A percentile compares a stretch with the other conserved stretches of the same genome.
These are phyloP conservation scores for Colletotrichum graminicola DNA, from an alignment of 2,329 filamentous ascomycete species.

Conservation along the genomic window DNA sequence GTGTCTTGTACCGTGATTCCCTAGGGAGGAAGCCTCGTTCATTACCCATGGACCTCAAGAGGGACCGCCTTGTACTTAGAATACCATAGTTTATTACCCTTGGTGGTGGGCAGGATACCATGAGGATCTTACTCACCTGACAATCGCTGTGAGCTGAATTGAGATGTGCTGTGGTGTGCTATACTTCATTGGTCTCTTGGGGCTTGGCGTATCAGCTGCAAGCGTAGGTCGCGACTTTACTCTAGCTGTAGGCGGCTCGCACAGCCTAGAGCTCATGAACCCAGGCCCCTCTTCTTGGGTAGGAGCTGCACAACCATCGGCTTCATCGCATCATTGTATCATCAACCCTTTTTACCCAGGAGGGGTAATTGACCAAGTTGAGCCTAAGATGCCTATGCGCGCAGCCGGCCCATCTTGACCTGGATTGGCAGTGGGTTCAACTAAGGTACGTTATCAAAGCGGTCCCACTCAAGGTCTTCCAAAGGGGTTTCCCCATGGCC, in stretches of 20 bases:
- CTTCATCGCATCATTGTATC: neutral
- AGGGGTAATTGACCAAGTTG: neutral
- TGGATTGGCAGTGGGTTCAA: neutral
- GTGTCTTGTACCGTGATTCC: neutral
- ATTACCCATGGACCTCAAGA: too few relatives aligned
- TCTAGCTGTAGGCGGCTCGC: neutral
- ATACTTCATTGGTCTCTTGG: neutral
- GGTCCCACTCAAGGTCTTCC: too few relatives aligned
- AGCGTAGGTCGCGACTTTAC: neutral
- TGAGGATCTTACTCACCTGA: neutral
- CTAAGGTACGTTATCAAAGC: too few relatives aligned
- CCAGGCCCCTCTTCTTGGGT: constrained; percentile 3
- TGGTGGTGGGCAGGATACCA: neutral
- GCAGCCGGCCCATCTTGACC: neutral
- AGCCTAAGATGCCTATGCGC: neutral
- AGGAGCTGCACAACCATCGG: neutral
- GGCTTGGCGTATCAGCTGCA: neutral
- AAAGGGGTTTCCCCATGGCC: too few relatives aligned
- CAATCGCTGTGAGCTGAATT: neutral
- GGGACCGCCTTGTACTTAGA: too few relatives aligned
- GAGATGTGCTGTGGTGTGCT: neutral
- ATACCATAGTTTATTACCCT: neutral
- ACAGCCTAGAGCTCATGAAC: neutral
- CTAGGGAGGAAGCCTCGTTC: neutral
- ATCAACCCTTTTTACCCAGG: neutral